Conservation (phyloP, 139 green algal species). For the Trebouxia sp. region DNA sequence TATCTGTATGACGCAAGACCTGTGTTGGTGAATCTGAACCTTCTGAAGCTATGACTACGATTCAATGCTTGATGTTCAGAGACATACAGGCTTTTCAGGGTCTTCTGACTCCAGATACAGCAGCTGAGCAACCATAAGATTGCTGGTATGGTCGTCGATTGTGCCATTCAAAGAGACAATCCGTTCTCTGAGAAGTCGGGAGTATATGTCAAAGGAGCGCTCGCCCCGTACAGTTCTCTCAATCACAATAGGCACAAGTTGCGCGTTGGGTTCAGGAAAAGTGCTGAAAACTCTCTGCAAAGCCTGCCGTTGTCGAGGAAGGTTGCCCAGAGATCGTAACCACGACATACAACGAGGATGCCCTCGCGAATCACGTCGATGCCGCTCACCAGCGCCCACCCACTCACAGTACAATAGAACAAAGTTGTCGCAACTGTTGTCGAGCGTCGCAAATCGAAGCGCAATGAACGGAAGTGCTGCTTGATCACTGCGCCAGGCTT, state of each 20-base stretch:
- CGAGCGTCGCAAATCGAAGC: too few species aligned
- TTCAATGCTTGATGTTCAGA: background rate
- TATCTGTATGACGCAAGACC: constrained; percentile 63
- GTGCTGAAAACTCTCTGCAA: background rate
- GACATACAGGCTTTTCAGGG: constrained; percentile 83
- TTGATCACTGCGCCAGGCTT: too few species aligned
- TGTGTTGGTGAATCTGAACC: background rate
- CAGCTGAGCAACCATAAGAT: constrained; percentile 88
- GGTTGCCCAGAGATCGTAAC: background rate
- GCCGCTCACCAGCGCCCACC: too few species aligned
- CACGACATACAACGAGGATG: constrained; percentile 10
- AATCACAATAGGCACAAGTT: constrained; percentile 70
- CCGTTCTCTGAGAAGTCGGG: constrained; percentile 85
- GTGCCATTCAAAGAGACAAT: constrained; percentile 86
- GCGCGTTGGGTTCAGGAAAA: background rate
- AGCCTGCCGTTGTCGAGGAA: background rate
- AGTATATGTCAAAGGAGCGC: constrained; percentile 94
- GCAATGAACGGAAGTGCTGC: too few species aligned
- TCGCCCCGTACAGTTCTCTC: constrained; percentile 68
- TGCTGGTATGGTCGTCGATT: constrained; percentile 84
- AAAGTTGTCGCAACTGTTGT: too few species aligned
- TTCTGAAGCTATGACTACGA: background rate
- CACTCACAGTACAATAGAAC: too few species aligned
- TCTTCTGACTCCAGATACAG: constrained; percentile 93
- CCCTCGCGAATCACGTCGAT: too few species aligned